Percentiles rank a stretch among this genome's conserved stretches.
These are phyloP conservation scores for Ceratobasidium sp. DNA, from an alignment of 1,284 basidiomycete species.

Conservation along the genomic window DNA sequence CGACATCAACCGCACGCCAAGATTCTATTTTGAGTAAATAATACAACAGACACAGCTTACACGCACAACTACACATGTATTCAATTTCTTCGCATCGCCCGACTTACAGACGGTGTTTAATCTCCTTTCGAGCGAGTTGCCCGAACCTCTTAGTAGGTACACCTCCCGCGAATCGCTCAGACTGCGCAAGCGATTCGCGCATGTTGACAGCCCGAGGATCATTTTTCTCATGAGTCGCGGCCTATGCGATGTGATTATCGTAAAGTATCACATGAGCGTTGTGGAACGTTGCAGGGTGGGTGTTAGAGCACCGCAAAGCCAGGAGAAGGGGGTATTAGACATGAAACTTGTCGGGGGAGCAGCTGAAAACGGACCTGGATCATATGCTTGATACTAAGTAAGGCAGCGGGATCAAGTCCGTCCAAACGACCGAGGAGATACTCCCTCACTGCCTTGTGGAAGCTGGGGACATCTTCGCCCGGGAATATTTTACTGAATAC, in stretches of 20 bases:
- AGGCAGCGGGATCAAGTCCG: slow-evolving; percentile 67
- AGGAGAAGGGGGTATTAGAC: neutral
- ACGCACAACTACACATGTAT: neutral
- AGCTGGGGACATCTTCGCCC: slow-evolving; percentile 64
- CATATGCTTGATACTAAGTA: slow-evolving; percentile 68
- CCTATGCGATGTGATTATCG: slow-evolving; percentile 52
- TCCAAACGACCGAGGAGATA: slow-evolving; percentile 67
- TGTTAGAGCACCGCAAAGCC: slow-evolving; percentile 11
- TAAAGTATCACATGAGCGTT: too few species aligned
- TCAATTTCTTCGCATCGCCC: slow-evolving; percentile 7
- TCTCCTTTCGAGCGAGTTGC: slow-evolving; percentile 73
- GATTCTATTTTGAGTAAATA: too few species aligned
- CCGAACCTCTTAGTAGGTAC: slow-evolving; percentile 67
- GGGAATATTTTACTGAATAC: slow-evolving; percentile 70
- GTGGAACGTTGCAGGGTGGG: neutral
- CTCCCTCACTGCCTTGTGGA: slow-evolving; percentile 67
- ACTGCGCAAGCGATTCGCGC: slow-evolving; percentile 77
- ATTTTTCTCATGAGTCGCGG: slow-evolving; percentile 72
- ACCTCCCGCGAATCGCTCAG: slow-evolving; percentile 71
- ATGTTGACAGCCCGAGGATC: slow-evolving; percentile 74
- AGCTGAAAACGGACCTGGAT: slow-evolving; percentile 54
- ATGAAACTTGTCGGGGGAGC: slow-evolving; percentile 5
- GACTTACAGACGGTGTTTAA: slow-evolving; percentile 70
- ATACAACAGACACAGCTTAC: slow-evolving; percentile 26
- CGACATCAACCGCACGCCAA: too few species aligned